Evolutionary conservation across 2,329 filamentous ascomycete genomes (phyloP), one percentile per base, ranked within the genome.

Genomic region (Apiospora sp.): DNA sequence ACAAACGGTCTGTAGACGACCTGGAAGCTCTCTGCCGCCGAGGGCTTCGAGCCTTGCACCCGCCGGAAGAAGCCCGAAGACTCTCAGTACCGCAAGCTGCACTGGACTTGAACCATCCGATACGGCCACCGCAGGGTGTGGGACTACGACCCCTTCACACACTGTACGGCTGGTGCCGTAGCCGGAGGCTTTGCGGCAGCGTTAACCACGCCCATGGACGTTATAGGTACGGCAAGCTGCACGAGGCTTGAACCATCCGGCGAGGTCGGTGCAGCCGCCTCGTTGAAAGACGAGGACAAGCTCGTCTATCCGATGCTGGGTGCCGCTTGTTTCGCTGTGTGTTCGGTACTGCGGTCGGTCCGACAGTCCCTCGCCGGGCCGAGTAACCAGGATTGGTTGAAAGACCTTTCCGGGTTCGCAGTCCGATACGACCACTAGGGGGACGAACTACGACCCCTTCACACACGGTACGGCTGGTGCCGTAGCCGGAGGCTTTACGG

Each of bases 381-480:
- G 27, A 30, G 27, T 30, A 30, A 30, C 27, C 27, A 2, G 27
- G 27, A 30, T 30, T 30, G 27, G 27, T 30, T 30, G 27, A 30
- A 30, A 30, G 27, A 30, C 27, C 27, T 30, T 30, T 30, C 27
- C 27, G 27, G 27, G 27, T 30, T 30, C 4, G 27, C 4, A 30
- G 27, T 30, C 27, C 27, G 27, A 30, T 30, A 4, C 27, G 27
- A 30, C 27, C 2, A 4, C 27, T 30, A 30, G 27, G 27, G 27
- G 27, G 2, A 30, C n/a, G 81, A 88, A 88, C 73, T 98, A 99
- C 84, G 96, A 98, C 79, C 96, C 96, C 0, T 87, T 96, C 77
- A 98, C 95, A 64, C 96, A 99, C 84, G 98, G 95, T 81, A 88
- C 95, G 72, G 96, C 96, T 24, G 96, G 96, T 80, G 96, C 94